Base-by-base conservation (phyloP, 768 basidiomycete species). In the Clavulina sp. region DNA sequence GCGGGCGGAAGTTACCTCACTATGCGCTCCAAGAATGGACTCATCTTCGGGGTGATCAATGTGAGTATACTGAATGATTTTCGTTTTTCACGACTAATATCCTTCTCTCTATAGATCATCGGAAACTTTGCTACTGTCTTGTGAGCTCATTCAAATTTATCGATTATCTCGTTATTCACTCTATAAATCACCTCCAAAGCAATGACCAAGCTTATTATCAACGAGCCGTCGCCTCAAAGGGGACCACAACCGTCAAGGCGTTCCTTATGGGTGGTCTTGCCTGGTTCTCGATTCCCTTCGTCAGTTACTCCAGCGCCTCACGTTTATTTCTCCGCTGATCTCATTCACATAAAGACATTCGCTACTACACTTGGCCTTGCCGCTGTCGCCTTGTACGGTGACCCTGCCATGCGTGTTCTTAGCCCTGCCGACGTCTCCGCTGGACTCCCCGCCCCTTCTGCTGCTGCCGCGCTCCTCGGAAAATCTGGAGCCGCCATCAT, bases 201-300 rank as follows among this genome's bases (percentile, higher is more conserved):
- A 71, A 75, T 58, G 74, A 76, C 54, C 80, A 84, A 60, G 81
- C 84, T 0, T 96, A 93, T 65, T 93, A 85, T 80, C 86, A 89
- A 61, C 74, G 87, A 9, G 89, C 89, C 1, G 88, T 95, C 60
- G 91, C 92, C 1, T 82, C 80, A 54, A 69, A 79, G 16, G 88
- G 87, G 0, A 79, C 76, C 1, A 79, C 74, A n/a, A 83, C 82
- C 9, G 88, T 92, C 53, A 91, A 89, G 64, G 91, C 84, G 0
- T 96, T 88, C 66, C 69, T 92, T 3, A 71, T 89, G 5, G 92
- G 91, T 41, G 91, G 89, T 2, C 62, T 91, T 5, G 82, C 86
- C 1, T 95, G 92, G 91, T 88, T 92, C 60, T 77, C 83, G 1
- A 87, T 91, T 54, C 87, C 87, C 0, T 86, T 91, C 63, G 62